Evolutionary conservation across 1,284 basidiomycete species (phyloP), one percentile per base, ranked within the genome.

Genomic region (Sanghuangporus sanghuang): DNA sequence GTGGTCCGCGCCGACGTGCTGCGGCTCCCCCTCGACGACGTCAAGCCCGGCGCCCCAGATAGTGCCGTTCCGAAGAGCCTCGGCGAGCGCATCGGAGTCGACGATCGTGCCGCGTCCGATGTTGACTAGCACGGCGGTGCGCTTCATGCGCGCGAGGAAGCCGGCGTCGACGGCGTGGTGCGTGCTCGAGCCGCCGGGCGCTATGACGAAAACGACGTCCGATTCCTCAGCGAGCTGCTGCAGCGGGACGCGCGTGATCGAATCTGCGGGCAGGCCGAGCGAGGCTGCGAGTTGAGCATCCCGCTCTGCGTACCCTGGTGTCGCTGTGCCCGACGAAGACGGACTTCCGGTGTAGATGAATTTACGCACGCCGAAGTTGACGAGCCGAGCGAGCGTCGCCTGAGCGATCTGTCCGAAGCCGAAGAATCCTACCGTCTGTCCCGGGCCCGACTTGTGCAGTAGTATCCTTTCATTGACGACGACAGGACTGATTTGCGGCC

Each of bases 371-470:
- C 89, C 84, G 72, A 96, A 96, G 1, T 90, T 84, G 11, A 91
- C 76, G 23, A 96, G 83, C 14, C 94, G 87, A 6, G 82, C 75
- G 50, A 95, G 81, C 0, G 88, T 90, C 3, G 88, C 87, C 69
- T 93, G 92, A 0, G 93, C 86, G 68, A 96, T 97, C 53, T 95
- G 87, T 6, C 96, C 96, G 70, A 98, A 98, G 7, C 96, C 96
- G 40, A 98, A 78, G 77, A 98, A 96, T 0, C 95, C 95, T 2
- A 89, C 84, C 1, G 48, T 44, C 50, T 18, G 8, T n/a, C 44
- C 48, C 6, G 12, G 44, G 0, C 72, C 79, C n/a, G 49, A 8
- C 11, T 57, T 27, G 74, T 70, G 35, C 2, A 81, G 80, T 50
- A 81, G 80, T 50, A 80, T 73, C 0, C 75, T 70, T 0, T 82